Evolutionary conservation across 768 basidiomycete species (phyloP), one percentile per base, ranked within the genome.

Genomic region (Amanita polypyramis): DNA sequence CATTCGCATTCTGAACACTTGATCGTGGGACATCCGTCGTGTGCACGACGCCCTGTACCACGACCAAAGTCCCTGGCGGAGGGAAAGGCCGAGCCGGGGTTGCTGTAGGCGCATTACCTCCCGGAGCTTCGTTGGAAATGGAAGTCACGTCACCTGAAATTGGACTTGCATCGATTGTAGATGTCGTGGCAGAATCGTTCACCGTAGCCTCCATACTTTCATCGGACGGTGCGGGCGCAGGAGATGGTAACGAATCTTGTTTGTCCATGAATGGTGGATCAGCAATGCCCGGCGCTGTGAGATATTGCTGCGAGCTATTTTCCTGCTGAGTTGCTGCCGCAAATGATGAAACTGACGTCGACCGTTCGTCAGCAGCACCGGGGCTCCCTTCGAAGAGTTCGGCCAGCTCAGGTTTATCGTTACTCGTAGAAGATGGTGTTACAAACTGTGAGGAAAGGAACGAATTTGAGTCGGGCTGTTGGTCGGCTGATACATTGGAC

Each of bases 31-130:
- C 72, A 61, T 86, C 84, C 3, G 81, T 80, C 0, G 85, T 86
- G 52, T 87, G 84, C 0, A 87, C 85, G 34, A 87, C 84, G 42
- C 85, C 85, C 62, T 89, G 85, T 0, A 89, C 85, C 30, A 89
- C 83, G 20, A 89, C 85, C 2, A 89, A 72, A 2, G 85, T 86
- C 11, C 85, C 84, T 0, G 84, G 79, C 0, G 83, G 79, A 30
- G 83, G 82, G 58, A 85, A 85, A 47, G 73, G 72, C 17, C 75
- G 65, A n/a, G 61, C 30, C 17, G 42, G 17, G 17, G 43, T 15
- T 15, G 32, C 29, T 2, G 30, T 15, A 42, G 40, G 27, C 27
- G 27, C 15, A 29, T 41, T 41, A 23, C 15, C 30, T 2, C 43
- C 35, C 36, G 45, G 4, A 14, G 34, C 5, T 23, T 45, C 45